phyloP scores from a whole-genome alignment of 192 early-diverging fungal species.

The Linnemannia elongata region DNA sequence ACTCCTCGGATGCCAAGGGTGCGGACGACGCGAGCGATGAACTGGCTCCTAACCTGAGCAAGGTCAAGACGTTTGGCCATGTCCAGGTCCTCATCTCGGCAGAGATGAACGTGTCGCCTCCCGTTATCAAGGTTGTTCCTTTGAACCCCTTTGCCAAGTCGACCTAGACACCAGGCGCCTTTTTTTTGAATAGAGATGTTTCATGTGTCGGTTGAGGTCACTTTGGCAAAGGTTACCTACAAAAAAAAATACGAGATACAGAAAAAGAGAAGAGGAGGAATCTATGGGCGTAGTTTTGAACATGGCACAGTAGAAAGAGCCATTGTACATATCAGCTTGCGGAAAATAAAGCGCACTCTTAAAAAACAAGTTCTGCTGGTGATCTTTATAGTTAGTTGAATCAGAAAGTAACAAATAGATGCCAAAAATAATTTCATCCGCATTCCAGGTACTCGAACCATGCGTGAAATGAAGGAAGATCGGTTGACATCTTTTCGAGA shows the following conservation, averaged over 20 bases:
- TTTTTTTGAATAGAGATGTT: not conserved
- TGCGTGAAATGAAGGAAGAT: too few relatives aligned
- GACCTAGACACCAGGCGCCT: not conserved
- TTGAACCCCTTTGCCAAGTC: constrained; percentile 62
- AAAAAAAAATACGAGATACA: not conserved
- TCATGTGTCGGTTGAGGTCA: not conserved
- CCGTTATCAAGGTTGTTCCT: constrained; percentile 68
- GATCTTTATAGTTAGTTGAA: too few relatives aligned
- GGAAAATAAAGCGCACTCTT: too few relatives aligned
- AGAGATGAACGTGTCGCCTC: constrained; percentile 66
- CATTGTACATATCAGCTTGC: too few relatives aligned
- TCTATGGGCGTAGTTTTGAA: not conserved
- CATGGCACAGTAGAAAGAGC: too few relatives aligned
- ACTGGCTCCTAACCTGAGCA: constrained; percentile 37
- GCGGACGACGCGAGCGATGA: constrained; percentile 48
- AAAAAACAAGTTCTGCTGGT: too few relatives aligned
- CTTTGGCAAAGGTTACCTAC: not conserved
- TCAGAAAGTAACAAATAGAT: too few relatives aligned
- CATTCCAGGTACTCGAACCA: too few relatives aligned
- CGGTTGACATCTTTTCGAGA: too few relatives aligned
- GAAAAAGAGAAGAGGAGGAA: not conserved
- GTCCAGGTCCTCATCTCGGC: constrained; percentile 63
- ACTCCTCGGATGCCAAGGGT: constrained; percentile 22
- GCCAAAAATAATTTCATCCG: too few relatives aligned
- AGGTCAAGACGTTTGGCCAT: constrained; percentile 61